Base-by-base conservation (phyloP, 2,329 filamentous ascomycete genomes). In the Clonostachys byssicola region DNA sequence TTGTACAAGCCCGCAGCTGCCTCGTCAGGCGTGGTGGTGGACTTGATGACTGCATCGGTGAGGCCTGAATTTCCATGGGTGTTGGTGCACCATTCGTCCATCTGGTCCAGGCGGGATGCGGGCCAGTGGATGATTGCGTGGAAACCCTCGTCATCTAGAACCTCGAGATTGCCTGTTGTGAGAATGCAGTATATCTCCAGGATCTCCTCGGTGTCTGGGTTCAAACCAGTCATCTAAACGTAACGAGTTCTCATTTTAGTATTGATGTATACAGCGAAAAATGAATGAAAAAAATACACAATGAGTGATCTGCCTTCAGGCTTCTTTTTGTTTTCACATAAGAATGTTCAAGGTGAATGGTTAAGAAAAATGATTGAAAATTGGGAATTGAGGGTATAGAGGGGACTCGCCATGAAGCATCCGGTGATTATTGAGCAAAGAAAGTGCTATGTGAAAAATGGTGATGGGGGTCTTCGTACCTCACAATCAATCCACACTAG, bases 171-270 rank as follows among this genome's bases (percentile, higher is more conserved):
- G 46, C 83, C 79, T 55, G 92, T 88, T 8, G 94, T 99, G 62
- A 99, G 81, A 67, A 95, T 86, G 71, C 92, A 96, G 66, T 87
- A 92, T 48, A 97, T 87, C 59, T 95, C 91, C 60, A 97, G 83
- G 60, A 97, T 94, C 47, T 85, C 84, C 61, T 97, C 92, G 34
- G 74, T 82, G 49, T 88, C 80, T 2, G 85, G 77, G 65, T 96
- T 77, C n/a, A 71, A 60, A 12, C 68, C 68, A n/a, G 68, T 97
- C 94, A 99, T 99, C 90, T 95, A 36, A 16, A 9, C 9, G 9
- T 10, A 5, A 10, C 23, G 23, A 30, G 3, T 30, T 30, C 23
- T 30, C 55, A n/a, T 40, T 14, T 16, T 50, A 43, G 46, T 17
- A 34, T 18, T 23, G 12, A 34, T 35, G 18, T 14, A n/a, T 12